phyloP scores from a whole-genome alignment of 1,139 yeast species.

The Pneumocystis jirovecii region DNA sequence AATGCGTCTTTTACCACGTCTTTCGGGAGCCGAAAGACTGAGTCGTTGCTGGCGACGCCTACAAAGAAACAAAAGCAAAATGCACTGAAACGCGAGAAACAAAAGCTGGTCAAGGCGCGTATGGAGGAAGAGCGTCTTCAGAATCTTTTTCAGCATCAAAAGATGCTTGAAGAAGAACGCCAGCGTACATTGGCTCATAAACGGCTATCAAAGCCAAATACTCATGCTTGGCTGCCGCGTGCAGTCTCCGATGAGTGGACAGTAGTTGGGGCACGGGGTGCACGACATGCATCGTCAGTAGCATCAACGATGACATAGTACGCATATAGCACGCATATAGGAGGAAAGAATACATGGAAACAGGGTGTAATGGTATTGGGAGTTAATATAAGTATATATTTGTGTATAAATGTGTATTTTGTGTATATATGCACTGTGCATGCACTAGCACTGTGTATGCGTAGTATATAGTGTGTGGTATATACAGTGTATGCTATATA shows the following conservation, averaged over 20 bases:
- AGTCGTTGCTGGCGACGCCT: neutral
- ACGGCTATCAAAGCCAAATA: neutral
- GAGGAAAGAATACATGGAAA: too few species aligned
- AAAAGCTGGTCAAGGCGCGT: neutral
- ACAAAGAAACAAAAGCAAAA: neutral
- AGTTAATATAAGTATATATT: too few species aligned
- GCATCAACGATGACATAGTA: neutral
- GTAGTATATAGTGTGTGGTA: too few species aligned
- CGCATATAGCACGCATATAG: too few species aligned
- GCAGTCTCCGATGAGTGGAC: neutral
- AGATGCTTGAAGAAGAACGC: neutral
- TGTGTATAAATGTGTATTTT: too few species aligned
- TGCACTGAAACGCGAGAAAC: neutral
- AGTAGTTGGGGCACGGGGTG: neutral
- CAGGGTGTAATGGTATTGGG: too few species aligned
- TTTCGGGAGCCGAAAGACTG: too few species aligned
- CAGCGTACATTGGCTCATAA: neutral
- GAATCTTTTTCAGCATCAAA: neutral
- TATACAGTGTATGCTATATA: too few species aligned
- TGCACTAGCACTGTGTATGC: too few species aligned
- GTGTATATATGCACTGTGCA: too few species aligned
- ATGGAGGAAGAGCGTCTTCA: neutral
- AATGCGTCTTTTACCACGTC: too few species aligned
- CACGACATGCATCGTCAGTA: neutral
- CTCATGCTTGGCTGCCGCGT: neutral